Percentiles rank a stretch among this genome's conserved stretches.
Conservation (phyloP, 2,329 filamentous ascomycete genomes). For the Lasiodiplodia hormozganensis region DNA sequence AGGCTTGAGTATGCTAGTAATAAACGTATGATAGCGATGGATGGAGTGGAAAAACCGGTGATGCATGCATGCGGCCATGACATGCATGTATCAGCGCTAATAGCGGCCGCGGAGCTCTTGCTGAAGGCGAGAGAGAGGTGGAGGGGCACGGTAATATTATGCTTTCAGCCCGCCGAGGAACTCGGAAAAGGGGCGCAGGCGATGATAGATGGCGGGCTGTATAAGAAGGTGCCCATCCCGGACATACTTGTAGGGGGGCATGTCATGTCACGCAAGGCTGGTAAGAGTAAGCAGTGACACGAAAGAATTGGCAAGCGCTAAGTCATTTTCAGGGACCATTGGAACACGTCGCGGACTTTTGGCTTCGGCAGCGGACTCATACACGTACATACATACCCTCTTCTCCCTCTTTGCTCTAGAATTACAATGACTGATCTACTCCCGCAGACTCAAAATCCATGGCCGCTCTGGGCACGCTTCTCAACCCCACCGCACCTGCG, state of each 20-base stretch:
- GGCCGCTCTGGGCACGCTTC: conserved; percentile 66
- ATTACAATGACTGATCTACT: not conserved
- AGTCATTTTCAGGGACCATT: conserved; percentile 41
- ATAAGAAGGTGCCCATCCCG: conserved; percentile 60
- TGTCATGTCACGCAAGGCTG: conserved; percentile 56
- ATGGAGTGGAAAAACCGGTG: conserved; percentile 59
- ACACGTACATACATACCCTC: conserved; percentile 34
- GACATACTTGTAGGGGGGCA: conserved; percentile 65
- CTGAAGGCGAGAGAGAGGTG: conserved; percentile 55
- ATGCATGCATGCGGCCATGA: conserved; percentile 76
- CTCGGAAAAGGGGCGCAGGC: conserved; percentile 66
- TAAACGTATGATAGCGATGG: conserved; percentile 49
- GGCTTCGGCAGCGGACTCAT: conserved; percentile 50
- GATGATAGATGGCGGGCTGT: conserved; percentile 68
- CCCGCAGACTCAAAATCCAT: conserved; percentile 55
- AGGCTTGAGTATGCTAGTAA: conserved; percentile 63
- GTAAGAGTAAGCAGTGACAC: conserved; percentile 26
- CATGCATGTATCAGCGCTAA: conserved; percentile 66
- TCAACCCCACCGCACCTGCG: conserved; percentile 62
- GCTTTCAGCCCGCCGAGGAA: conserved; percentile 75
- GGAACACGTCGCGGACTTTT: conserved; percentile 52
- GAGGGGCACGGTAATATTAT: conserved; percentile 67
- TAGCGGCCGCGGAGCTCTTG: conserved; percentile 63
- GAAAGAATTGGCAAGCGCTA: not conserved
- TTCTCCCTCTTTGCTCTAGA: not conserved